Conservation (phyloP, 1,284 basidiomycete species). For the Leccinum subspadiceum region DNA sequence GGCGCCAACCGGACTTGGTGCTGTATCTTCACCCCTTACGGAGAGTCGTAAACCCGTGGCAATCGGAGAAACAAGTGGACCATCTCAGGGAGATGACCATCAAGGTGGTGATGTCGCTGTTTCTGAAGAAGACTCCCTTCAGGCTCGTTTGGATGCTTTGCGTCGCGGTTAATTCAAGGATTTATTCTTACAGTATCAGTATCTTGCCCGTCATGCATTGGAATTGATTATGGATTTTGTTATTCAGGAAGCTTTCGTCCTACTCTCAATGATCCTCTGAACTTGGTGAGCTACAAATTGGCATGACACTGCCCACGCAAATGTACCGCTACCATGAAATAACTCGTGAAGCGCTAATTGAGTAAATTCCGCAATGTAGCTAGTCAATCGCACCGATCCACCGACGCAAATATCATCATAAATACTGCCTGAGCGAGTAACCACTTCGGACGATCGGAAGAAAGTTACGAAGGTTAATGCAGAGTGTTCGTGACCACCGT, state of each 20-base stretch:
- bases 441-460: neutral
- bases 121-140: conserved; percentile 85
- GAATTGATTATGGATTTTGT: conserved; percentile 3
- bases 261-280: neutral
- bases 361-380: neutral
- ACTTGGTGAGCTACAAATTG: neutral
- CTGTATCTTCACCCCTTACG: conserved; percentile 58
- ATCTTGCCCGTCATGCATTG: conserved; percentile 6
- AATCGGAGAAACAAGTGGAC: conserved; percentile 60
- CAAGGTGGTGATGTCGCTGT: conserved; percentile 41
- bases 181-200: neutral
- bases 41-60: conserved; percentile 78
- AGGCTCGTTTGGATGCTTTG: conserved; percentile 83
- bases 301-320: neutral
- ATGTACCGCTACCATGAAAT: neutral
- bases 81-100: conserved; percentile 37
- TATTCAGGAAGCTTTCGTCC: conserved; percentile 1
- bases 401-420: neutral
- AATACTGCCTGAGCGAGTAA: neutral
- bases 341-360: neutral
- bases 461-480: neutral
- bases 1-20: conserved; percentile 69
- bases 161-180: conserved; percentile 49
- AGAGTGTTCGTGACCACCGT: neutral
- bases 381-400: neutral